These are phyloP conservation scores for Cucurbita pepo DNA, from an alignment of 306 rosid genomes.

Conservation along the genomic window DNA sequence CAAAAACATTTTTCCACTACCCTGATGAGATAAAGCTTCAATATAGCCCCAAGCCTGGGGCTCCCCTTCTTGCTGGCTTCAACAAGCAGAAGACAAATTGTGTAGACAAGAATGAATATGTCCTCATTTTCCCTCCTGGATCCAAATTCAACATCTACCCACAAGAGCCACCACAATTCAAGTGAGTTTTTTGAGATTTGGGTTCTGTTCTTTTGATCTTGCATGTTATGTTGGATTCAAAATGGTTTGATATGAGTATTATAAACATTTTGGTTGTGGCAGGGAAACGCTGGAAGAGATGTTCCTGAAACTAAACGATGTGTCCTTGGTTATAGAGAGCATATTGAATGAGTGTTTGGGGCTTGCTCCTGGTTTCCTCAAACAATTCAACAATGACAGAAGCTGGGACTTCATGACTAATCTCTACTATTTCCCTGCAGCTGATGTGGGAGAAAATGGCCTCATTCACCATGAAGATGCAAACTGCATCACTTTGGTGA, in stretches of 20 bases:
- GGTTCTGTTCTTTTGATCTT: background rate
- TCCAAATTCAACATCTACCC: conserved; percentile 28
- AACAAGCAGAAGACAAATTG: conserved; percentile 11
- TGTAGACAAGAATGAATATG: conserved; percentile 24
- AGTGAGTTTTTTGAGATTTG: conserved; percentile 5
- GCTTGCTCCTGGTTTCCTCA: conserved; percentile 24
- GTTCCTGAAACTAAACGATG: conserved; percentile 17
- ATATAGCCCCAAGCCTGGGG: conserved; percentile 13
- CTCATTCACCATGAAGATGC: conserved; percentile 30
- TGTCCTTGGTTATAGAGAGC: conserved; percentile 20
- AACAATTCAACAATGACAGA: conserved; percentile 30
- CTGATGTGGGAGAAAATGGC: conserved; percentile 18
- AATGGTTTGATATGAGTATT: too few relatives aligned
- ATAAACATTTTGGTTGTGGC: background rate
- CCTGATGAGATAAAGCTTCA: conserved; percentile 27
- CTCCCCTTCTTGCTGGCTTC: conserved; percentile 36
- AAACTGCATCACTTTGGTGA: conserved; percentile 21
- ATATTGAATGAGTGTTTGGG: conserved; percentile 34
- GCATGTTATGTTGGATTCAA: too few relatives aligned
- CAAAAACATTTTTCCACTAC: conserved; percentile 20
- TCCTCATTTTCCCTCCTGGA: conserved; percentile 19
- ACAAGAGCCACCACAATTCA: conserved; percentile 20
- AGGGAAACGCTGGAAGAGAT: conserved; percentile 36
- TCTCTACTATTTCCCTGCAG: conserved; percentile 22
- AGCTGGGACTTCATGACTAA: conserved; percentile 31